Evolutionary conservation across 768 basidiomycete species (phyloP).

Genomic region (Phylloporus sp.): DNA sequence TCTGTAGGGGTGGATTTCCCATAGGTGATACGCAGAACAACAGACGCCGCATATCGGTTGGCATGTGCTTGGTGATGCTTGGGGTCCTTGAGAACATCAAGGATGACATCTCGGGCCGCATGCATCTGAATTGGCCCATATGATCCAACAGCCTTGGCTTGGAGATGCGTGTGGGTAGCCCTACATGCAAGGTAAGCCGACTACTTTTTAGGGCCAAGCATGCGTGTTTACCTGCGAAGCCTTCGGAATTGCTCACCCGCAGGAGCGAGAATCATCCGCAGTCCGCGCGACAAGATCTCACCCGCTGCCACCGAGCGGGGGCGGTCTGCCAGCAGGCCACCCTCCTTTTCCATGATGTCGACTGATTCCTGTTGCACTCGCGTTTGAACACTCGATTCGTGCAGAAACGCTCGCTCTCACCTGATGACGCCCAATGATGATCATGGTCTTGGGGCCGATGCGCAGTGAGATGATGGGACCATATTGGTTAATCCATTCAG

Average conservation of each 20-base stretch:
- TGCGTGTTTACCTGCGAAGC: constrained; percentile 45
- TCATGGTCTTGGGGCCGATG: constrained; percentile 38
- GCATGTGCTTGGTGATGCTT: constrained; percentile 52
- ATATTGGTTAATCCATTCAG: constrained; percentile 57
- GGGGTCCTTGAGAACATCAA: constrained; percentile 32
- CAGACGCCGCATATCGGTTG: constrained; percentile 39
- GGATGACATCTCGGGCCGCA: constrained; percentile 28
- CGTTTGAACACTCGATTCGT: neutral
- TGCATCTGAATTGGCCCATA: constrained; percentile 49
- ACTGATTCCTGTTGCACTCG: constrained; percentile 45
- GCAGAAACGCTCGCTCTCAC: constrained; percentile 8
- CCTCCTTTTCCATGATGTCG: constrained; percentile 66
- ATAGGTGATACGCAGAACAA: constrained; percentile 34
- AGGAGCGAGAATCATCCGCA: constrained; percentile 52
- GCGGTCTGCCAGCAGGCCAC: constrained; percentile 52
- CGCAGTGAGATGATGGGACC: constrained; percentile 58
- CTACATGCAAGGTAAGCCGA: constrained; percentile 23
- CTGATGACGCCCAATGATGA: constrained; percentile 38
- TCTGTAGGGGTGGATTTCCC: constrained; percentile 32
- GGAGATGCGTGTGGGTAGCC: constrained; percentile 56
- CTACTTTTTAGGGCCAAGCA: neutral
- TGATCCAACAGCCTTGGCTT: constrained; percentile 46
- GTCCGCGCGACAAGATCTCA: constrained; percentile 55
- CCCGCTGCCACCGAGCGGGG: constrained; percentile 56
- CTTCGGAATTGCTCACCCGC: constrained; percentile 59